phyloP scores from a whole-genome alignment of 805 yeast genomes.

The Saccharomyces mikatae region DNA sequence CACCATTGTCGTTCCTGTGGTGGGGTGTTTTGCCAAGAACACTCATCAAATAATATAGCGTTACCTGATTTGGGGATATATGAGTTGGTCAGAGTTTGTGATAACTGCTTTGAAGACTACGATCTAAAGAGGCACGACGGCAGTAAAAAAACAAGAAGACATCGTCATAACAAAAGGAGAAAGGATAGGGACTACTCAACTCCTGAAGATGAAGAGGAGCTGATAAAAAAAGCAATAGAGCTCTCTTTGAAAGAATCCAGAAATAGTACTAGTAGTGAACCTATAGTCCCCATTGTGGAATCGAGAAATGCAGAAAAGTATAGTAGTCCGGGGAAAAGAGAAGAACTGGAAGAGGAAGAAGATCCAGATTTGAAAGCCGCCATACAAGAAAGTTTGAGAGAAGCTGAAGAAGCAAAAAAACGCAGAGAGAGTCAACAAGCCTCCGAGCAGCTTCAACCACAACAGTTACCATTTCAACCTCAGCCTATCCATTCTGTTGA shows the following conservation, averaged over 20 bases:
- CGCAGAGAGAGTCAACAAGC: conserved; percentile 20
- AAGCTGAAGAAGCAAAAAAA: conserved; percentile 41
- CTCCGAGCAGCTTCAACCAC: conserved; percentile 6
- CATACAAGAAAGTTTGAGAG: conserved; percentile 81
- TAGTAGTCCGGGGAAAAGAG: conserved; percentile 2
- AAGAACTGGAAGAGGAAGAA: conserved; percentile 42
- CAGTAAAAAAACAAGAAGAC: conserved; percentile 9
- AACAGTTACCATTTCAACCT: conserved; percentile 5
- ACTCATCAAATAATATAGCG: conserved; percentile 65
- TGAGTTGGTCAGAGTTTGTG: conserved; percentile 90
- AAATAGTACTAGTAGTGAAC: conserved; percentile 14
- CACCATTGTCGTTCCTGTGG: conserved; percentile 98
- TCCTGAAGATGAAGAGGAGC: conserved; percentile 57
- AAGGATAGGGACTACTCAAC: conserved; percentile 38
- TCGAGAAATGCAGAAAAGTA: conserved; percentile 3
- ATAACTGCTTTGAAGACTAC: conserved; percentile 68
- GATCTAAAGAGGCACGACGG: conserved; percentile 30
- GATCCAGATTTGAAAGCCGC: conserved; percentile 92
- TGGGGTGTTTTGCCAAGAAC: conserved; percentile 81
- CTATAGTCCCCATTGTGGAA: conserved; percentile 25
- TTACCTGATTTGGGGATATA: conserved; percentile 79
- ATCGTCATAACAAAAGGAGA: conserved; percentile 9
- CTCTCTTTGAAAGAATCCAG: conserved; percentile 57
- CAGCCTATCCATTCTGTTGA: conserved; percentile 16
- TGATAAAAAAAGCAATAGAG: conserved; percentile 67